Conservation (phyloP, 2,329 filamentous ascomycete genomes). For the Colletotrichum navitas region DNA sequence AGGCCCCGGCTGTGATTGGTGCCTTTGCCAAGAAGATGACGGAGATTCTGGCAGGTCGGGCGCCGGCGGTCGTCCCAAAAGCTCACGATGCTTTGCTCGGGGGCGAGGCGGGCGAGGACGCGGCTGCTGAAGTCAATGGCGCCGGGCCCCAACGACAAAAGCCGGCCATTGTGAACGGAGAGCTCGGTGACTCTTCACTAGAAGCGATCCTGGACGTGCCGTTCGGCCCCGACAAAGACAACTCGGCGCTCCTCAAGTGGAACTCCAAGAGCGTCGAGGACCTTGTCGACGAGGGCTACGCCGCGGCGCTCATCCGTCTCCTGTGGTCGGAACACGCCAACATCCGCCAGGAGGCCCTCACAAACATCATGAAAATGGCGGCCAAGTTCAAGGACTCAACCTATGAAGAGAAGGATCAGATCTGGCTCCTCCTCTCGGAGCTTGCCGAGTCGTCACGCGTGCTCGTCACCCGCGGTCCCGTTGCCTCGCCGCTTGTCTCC, state of each 20-base stretch:
- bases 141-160: constrained; percentile 16
- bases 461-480: constrained; percentile 65
- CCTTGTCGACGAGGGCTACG: constrained; percentile 81
- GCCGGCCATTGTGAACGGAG: not conserved
- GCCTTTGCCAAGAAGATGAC: constrained; percentile 50
- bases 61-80: not conserved
- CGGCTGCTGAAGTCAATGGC: not conserved
- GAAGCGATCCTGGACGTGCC: constrained; percentile 65
- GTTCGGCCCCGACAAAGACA: constrained; percentile 62
- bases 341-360: constrained; percentile 83
- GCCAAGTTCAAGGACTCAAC: constrained; percentile 74
- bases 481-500: constrained; percentile 81
- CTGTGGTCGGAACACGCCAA: constrained; percentile 80
- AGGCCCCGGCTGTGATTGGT: constrained; percentile 51
- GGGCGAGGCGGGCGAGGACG: constrained; percentile 8
- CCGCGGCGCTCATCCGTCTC: constrained; percentile 78
- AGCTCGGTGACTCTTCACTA: constrained; percentile 58
- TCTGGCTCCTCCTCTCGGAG: constrained; percentile 85
- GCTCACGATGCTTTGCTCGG: constrained; percentile 13
- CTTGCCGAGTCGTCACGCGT: constrained; percentile 78
- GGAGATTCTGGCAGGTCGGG: constrained; percentile 17
- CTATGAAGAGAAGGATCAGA: constrained; percentile 80
- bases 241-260: constrained; percentile 72
- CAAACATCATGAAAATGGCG: constrained; percentile 75
- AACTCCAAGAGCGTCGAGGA: constrained; percentile 81